Conservation (phyloP, 768 basidiomycete species). For the Auricularia auricula-judae region DNA sequence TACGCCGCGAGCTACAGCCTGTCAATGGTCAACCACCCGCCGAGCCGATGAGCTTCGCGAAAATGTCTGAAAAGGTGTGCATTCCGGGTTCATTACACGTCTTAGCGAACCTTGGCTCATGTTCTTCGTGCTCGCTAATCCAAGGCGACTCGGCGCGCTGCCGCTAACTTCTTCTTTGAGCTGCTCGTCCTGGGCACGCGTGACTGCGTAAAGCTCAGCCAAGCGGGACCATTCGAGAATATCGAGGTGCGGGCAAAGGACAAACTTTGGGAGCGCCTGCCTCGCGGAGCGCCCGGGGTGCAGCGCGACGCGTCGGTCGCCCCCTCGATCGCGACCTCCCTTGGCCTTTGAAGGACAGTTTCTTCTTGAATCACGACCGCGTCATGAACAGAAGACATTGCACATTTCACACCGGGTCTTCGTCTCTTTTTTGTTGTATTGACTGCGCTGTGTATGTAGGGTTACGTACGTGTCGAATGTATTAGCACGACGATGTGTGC, state of each 20-base stretch:
- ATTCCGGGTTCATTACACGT: neutral
- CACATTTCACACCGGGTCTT: neutral
- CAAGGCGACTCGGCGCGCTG: conserved; percentile 82
- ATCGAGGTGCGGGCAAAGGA: conserved; percentile 75
- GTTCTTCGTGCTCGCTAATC: neutral
- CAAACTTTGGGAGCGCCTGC: conserved; percentile 64
- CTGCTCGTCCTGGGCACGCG: conserved; percentile 87
- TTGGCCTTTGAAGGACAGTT: conserved; percentile 3
- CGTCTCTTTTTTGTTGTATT: neutral
- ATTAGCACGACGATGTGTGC: neutral
- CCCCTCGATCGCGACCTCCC: conserved; percentile 6
- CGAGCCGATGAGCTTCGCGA: conserved; percentile 63
- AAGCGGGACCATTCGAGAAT: conserved; percentile 68
- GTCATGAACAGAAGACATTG: neutral
- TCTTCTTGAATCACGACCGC: neutral
- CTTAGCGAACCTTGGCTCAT: neutral
- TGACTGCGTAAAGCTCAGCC: conserved; percentile 77
- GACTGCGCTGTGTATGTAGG: neutral
- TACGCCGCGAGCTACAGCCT: conserved; percentile 61
- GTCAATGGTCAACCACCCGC: conserved; percentile 32
- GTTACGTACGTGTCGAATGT: neutral
- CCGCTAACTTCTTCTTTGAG: conserved; percentile 97
- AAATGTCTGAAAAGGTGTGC: conserved; percentile 65
- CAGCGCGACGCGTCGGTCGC: conserved; percentile 6
- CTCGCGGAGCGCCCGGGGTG: neutral